These are phyloP conservation scores for Taphrina pruni DNA, from an alignment of 1,139 yeast genomes.

Conservation along the genomic window DNA sequence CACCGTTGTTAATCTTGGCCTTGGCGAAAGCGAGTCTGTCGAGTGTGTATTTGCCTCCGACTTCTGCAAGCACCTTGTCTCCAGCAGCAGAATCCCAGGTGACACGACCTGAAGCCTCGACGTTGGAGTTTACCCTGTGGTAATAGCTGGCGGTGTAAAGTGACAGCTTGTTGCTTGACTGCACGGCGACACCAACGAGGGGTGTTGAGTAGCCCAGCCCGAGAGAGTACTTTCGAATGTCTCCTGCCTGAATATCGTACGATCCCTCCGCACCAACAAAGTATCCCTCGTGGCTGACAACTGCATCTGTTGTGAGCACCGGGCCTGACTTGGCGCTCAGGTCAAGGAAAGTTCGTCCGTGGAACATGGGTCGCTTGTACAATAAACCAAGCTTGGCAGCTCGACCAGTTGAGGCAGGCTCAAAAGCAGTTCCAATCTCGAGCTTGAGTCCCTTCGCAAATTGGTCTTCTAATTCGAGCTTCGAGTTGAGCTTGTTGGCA, in stretches of 20 bases:
- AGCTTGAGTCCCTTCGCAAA: conserved; percentile 95
- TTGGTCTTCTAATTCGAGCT: conserved; percentile 88
- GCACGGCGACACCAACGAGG: conserved; percentile 83
- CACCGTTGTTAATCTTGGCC: conserved; percentile 97
- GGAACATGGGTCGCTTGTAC: conserved; percentile 91
- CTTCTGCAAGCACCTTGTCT: conserved; percentile 77
- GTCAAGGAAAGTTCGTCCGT: conserved; percentile 94
- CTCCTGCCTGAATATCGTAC: conserved; percentile 90
- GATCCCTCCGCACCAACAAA: conserved; percentile 97
- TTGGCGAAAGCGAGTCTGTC: conserved; percentile 67
- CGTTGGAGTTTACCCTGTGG: conserved; percentile 89
- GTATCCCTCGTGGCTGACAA: conserved; percentile 95
- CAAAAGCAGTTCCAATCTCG: conserved; percentile 84
- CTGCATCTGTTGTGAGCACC: conserved; percentile 89
- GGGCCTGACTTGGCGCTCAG: conserved; percentile 81
- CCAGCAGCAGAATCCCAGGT: conserved; percentile 79
- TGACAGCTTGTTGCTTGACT: conserved; percentile 87
- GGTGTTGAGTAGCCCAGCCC: conserved; percentile 94
- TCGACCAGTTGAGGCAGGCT: conserved; percentile 82
- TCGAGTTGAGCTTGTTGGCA: conserved; percentile 88
- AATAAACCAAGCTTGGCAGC: conserved; percentile 88
- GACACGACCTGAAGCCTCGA: conserved; percentile 75
- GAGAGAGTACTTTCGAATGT: conserved; percentile 91
- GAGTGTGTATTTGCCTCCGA: conserved; percentile 92
- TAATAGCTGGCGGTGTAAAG: conserved; percentile 95